Evolutionary conservation across 1,139 yeast genomes (phyloP).

Genomic region (Blastobotrys proliferans): DNA sequence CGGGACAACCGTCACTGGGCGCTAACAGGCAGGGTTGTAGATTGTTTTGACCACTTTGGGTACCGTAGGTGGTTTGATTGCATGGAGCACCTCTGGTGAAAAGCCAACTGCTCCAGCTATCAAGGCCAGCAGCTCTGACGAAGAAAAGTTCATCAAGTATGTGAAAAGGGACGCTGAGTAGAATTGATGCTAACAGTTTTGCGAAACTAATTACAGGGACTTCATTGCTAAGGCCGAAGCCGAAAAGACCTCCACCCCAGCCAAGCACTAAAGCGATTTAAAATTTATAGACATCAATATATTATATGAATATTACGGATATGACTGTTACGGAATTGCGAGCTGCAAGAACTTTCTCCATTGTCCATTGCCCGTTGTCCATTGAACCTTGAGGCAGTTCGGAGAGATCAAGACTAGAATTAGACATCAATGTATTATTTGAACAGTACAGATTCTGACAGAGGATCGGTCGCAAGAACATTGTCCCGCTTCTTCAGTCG

Average conservation of each 20-base stretch:
- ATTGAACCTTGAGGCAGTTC: no score
- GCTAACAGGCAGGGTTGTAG: slow-evolving; percentile 11
- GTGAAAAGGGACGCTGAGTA: slow-evolving; percentile 20
- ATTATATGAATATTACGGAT: slow-evolving; percentile 56
- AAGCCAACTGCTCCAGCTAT: slow-evolving; percentile 61
- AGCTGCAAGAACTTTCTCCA: no score
- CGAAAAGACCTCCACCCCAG: slow-evolving; percentile 10
- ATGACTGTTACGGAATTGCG: no score
- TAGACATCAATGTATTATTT: slow-evolving; percentile 20
- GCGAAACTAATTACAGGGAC: slow-evolving; percentile 26
- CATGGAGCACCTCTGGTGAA: slow-evolving; percentile 29
- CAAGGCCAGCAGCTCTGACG: slow-evolving; percentile 79
- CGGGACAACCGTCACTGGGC: not conserved
- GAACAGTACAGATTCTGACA: slow-evolving; percentile 74
- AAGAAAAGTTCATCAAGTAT: slow-evolving; percentile 67
- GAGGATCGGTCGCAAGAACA: slow-evolving; percentile 75
- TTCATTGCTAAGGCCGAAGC: slow-evolving; percentile 41
- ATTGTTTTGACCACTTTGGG: slow-evolving; percentile 34
- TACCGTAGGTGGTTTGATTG: slow-evolving; percentile 28
- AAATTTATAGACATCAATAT: not conserved
- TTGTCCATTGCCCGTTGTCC: no score
- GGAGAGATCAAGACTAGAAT: not conserved
- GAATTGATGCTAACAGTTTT: not conserved
- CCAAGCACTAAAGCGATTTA: slow-evolving; percentile 11
- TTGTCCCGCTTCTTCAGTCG: slow-evolving; percentile 73